Percentiles rank a stretch among this genome's conserved stretches.
These are phyloP conservation scores for Bipolaris zeicola DNA, from an alignment of 2,329 filamentous ascomycete species.

Conservation along the genomic window DNA sequence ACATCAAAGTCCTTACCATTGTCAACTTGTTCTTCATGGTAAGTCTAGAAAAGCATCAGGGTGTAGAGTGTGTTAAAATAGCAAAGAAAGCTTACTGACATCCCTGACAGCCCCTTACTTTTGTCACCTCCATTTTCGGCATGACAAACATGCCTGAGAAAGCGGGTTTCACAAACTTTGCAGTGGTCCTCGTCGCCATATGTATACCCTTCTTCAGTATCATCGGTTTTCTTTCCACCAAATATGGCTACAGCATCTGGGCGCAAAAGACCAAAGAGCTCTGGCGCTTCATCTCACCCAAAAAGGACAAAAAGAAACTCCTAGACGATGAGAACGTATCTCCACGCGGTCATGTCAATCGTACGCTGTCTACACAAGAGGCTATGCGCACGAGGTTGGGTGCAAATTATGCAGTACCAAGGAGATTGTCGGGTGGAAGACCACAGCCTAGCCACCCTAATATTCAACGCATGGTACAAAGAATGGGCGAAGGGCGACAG, in stretches of 20 bases:
- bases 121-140: conserved; percentile 65
- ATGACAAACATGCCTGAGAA: conserved; percentile 54
- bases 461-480: conserved; percentile 38
- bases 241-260: conserved; percentile 49
- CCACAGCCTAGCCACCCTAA: conserved; percentile 33
- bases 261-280: conserved; percentile 34
- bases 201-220: conserved; percentile 56
- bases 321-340: conserved; percentile 15
- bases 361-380: conserved; percentile 37
- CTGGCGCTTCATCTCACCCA: conserved; percentile 34
- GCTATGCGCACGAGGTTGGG: conserved; percentile 34
- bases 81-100: background rate
- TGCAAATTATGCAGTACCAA: conserved; percentile 1
- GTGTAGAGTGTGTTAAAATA: no score
- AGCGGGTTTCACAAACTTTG: conserved; percentile 48
- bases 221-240: conserved; percentile 53
- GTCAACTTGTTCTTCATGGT: conserved; percentile 65
- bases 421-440: conserved; percentile 15
- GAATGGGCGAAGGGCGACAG: conserved; percentile 35
- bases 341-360: conserved; percentile 15
- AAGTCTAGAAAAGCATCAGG: background rate
- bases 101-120: conserved; percentile 58
- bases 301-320: conserved; percentile 11
- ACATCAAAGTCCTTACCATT: conserved; percentile 64
- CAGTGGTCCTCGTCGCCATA: conserved; percentile 49